Conservation (phyloP, 2,329 filamentous ascomycete species). For the Fusarium sp. region DNA sequence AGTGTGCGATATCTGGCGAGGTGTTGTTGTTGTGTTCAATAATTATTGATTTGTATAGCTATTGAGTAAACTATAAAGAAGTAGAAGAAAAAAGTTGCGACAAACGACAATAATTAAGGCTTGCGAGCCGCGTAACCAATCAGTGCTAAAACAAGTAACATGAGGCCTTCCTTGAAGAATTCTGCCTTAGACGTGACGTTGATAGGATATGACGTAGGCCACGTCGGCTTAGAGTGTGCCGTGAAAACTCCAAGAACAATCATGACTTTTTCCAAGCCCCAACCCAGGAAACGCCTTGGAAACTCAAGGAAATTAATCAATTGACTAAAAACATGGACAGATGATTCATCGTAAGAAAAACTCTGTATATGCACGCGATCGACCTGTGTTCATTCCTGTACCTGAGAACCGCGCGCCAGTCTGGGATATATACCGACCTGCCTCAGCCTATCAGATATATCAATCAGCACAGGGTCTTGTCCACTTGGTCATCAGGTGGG, state of each 20-base stretch:
- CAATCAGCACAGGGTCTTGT: slow-evolving; percentile 2
- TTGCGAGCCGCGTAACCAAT: slow-evolving; percentile 19
- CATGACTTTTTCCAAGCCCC: neutral
- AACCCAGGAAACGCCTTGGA: neutral
- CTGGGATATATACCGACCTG: neutral
- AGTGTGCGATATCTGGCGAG: neutral
- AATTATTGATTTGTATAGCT: neutral
- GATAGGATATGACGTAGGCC: slow-evolving; percentile 28
- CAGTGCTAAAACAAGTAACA: slow-evolving; percentile 19
- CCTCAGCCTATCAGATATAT: slow-evolving; percentile 22
- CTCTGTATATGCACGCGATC: neutral
- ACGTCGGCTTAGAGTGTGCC: slow-evolving; percentile 29
- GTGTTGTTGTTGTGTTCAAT: neutral
- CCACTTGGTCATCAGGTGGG: neutral
- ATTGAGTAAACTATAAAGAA: neutral
- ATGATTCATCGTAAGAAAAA: neutral
- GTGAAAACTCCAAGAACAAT: slow-evolving; percentile 8
- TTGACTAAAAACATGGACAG: neutral
- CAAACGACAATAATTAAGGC: slow-evolving; percentile 6
- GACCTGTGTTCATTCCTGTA: neutral
- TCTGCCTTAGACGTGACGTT: slow-evolving; percentile 8
- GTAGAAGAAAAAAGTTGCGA: neutral
- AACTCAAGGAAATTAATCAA: neutral
- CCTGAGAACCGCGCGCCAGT: slow-evolving; percentile 6
- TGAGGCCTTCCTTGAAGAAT: slow-evolving; percentile 13